Conservation (phyloP, 345 rosid genomes). For the Balakata baccata region DNA sequence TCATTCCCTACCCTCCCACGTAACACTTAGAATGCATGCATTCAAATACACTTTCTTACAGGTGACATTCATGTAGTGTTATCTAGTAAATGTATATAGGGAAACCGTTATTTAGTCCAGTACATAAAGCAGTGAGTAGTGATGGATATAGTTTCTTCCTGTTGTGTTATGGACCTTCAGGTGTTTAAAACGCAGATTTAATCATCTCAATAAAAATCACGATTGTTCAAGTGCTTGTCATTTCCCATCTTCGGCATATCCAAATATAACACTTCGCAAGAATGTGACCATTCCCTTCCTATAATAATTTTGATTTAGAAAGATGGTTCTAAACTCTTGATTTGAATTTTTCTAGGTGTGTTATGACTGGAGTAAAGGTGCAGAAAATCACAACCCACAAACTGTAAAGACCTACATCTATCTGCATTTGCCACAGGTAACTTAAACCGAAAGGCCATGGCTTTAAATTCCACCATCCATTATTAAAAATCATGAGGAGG, state of each 20-base stretch:
- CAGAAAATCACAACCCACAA: slow-evolving; percentile 77
- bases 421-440: slow-evolving; percentile 66
- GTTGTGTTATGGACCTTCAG: neutral
- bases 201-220: neutral
- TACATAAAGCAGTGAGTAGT: neutral
- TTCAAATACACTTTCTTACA: neutral
- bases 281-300: neutral
- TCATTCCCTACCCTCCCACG: neutral
- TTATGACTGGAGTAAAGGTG: slow-evolving; percentile 97
- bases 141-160: neutral
- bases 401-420: slow-evolving; percentile 54
- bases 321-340: neutral
- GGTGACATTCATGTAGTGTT: neutral
- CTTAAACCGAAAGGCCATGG: neutral
- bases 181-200: neutral
- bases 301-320: neutral
- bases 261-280: neutral
- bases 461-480: neutral
- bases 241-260: neutral
- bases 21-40: neutral
- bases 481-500: neutral
- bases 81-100: neutral
- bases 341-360: slow-evolving; percentile 48
- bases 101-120: neutral
- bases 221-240: neutral